Percentiles rank a stretch among this genome's conserved stretches.
Conservation (phyloP, 2,329 filamentous ascomycete genomes). For the Phyllosticta paracitricarpa region DNA sequence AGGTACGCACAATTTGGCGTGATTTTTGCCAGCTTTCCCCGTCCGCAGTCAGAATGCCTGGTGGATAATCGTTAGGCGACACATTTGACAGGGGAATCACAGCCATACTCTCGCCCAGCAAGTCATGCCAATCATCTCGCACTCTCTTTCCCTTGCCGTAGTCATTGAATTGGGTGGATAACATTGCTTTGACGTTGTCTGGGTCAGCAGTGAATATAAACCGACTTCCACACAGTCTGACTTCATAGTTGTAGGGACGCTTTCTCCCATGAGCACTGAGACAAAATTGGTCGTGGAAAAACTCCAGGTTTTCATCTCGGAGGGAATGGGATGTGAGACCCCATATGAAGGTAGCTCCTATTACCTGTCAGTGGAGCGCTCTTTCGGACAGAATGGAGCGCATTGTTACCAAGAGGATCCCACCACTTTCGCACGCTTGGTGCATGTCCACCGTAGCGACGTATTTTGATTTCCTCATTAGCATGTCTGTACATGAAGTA, state of each 20-base stretch:
- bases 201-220: constrained; percentile 16
- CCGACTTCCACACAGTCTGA: background rate
- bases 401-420: background rate
- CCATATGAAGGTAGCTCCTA: background rate
- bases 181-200: constrained; percentile 19
- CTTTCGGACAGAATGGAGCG: background rate
- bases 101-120: constrained; percentile 26
- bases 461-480: background rate
- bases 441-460: background rate
- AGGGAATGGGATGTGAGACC: background rate
- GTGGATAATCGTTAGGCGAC: background rate
- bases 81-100: background rate
- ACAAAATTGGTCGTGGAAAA: background rate
- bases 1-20: constrained; percentile 39
- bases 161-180: constrained; percentile 15
- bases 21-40: constrained; percentile 32
- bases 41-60: constrained; percentile 32
- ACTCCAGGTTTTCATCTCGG: background rate
- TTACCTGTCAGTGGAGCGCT: background rate
- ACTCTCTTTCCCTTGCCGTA: constrained; percentile 15
- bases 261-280: background rate
- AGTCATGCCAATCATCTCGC: constrained; percentile 22
- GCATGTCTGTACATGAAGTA: background rate
- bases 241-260: background rate
- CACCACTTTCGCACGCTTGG: background rate